Percentiles rank a stretch among this genome's conserved stretches.
phyloP scores from a whole-genome alignment of 495 filamentous ascomycete genomes.

The Patellaria atrata region DNA sequence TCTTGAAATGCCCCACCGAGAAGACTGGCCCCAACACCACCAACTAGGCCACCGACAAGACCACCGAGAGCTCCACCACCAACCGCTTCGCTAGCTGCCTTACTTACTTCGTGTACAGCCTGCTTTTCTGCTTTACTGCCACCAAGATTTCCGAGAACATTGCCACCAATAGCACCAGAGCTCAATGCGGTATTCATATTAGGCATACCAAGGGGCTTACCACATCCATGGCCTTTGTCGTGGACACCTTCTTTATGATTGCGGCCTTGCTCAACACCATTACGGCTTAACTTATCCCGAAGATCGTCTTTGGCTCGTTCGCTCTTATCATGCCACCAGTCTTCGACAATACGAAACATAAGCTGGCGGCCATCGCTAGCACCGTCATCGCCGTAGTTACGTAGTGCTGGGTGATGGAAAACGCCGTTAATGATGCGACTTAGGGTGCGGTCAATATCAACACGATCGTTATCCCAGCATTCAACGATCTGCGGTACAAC shows the following conservation, averaged over 20 bases:
- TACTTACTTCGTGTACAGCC: constrained; percentile 20
- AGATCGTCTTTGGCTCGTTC: constrained; percentile 47
- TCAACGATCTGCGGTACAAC: constrained; percentile 73
- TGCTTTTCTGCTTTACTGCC: constrained; percentile 19
- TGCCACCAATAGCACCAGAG: constrained; percentile 25
- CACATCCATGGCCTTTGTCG: constrained; percentile 74
- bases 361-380: constrained; percentile 52
- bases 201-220: constrained; percentile 50
- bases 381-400: constrained; percentile 54
- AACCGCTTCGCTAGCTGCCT: constrained; percentile 23
- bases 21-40: constrained; percentile 22
- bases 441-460: constrained; percentile 51
- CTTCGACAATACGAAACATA: constrained; percentile 64
- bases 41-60: constrained; percentile 34
- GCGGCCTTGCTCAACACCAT: constrained; percentile 55
- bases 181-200: constrained; percentile 27
- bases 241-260: constrained; percentile 80
- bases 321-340: constrained; percentile 62
- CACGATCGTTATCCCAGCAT: constrained; percentile 64
- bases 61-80: constrained; percentile 31
- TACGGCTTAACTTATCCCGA: constrained; percentile 55
- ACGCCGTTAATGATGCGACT: constrained; percentile 65
- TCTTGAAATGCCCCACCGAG: constrained; percentile 25
- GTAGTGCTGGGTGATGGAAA: constrained; percentile 75
- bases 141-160: constrained; percentile 2